These are phyloP conservation scores for Dendrobium nobile DNA, from an alignment of 106 monocot genomes.

Conservation along the genomic window DNA sequence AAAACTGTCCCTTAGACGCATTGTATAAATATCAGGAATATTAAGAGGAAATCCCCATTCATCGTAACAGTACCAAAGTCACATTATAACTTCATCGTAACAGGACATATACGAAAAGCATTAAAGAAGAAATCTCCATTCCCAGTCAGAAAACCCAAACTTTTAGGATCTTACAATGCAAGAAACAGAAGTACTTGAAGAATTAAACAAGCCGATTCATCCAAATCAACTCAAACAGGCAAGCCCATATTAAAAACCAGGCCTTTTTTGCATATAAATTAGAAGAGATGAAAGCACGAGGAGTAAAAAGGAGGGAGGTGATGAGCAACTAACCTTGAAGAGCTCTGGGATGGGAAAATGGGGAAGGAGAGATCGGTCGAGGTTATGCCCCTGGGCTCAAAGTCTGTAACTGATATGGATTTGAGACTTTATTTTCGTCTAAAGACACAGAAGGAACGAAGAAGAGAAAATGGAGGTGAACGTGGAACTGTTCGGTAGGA, in stretches of 20 bases:
- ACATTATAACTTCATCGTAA: no score
- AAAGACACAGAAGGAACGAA: background rate
- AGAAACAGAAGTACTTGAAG: background rate
- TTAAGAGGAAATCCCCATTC: no score
- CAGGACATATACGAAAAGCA: no score
- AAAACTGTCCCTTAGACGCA: background rate
- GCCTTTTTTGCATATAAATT: background rate
- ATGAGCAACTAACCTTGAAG: background rate
- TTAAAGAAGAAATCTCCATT: no score
- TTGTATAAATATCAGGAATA: background rate
- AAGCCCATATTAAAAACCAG: background rate
- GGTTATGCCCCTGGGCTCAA: background rate
- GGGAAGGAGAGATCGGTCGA: background rate
- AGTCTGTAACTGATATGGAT: background rate
- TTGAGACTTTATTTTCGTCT: background rate
- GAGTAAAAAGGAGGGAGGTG: background rate
- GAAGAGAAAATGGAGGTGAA: slow-evolving; percentile 1
- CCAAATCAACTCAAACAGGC: background rate
- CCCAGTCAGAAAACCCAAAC: background rate
- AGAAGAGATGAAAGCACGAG: background rate
- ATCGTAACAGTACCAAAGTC: background rate
- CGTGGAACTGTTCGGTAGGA: background rate
- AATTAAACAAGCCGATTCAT: background rate
- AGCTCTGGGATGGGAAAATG: background rate
- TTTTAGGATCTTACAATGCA: background rate